Base-by-base conservation (phyloP, 106 monocot species). In the Apostasia ramifera region DNA sequence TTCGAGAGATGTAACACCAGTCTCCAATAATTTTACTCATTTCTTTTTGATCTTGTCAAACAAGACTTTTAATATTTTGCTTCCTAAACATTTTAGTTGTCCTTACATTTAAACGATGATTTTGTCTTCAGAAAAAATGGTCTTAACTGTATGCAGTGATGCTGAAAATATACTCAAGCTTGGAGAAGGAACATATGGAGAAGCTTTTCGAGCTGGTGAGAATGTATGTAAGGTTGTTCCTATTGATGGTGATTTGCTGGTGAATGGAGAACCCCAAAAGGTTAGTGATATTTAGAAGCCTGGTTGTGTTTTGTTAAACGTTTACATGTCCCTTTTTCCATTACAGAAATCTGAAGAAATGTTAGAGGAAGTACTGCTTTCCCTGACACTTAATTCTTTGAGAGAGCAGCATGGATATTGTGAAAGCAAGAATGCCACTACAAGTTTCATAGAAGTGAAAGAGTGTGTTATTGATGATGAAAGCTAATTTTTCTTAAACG, bases 171-270 rank as follows among this genome's bases (percentile, higher is more conserved):
- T 93, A 53, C 49, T 68, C 45, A 98, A 98, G 76, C 68, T 98
- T 75, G 97, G 97, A 42, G 97, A 98, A 92, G 97, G 97, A 10
- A 98, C 97, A 70, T 98, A 90, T 80, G 97, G 97, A 10, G 92
- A 98, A 67, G 92, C 89, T 41, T 98, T 90, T 58, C 85, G 76
- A 79, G 85, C 83, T 73, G 97, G 92, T 70, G 72, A 79, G 1
- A 80, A 85, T 73, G 93, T 93, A 4, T 93, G 80, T 59, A 98
- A 98, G 82, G 66, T 98, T 64, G 97, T 98, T 74, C 97, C 97
- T 41, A 90, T 98, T 47, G 92, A 98, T 74, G 97, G 97, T 52
- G 78, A 87, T 66, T 57, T 68, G 14, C 61, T 90, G 26, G 90
- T 98, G 44, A 98, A 98, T 80, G 92, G 92, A 67, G 97, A 98